Evolutionary conservation across 1,139 yeast species (phyloP).

Genomic region (Hyphopichia khmerensis): DNA sequence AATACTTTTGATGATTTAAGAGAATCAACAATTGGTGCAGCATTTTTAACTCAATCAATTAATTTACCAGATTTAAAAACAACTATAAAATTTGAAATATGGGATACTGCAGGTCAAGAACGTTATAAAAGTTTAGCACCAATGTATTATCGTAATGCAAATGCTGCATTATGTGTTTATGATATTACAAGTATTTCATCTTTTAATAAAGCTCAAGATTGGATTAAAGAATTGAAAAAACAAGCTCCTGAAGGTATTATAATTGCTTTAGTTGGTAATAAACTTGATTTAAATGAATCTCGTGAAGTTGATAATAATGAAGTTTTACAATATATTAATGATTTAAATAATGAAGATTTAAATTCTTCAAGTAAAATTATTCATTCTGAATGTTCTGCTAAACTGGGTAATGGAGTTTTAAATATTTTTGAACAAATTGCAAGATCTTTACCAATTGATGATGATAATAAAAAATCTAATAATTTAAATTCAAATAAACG

Average conservation of each 20-base stretch:
- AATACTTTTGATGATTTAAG: conserved; percentile 92
- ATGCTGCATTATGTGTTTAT: conserved; percentile 37
- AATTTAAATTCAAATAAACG: conserved; percentile 22
- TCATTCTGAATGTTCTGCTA: conserved; percentile 47
- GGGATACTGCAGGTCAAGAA: conserved; percentile 56
- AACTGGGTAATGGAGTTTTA: conserved; percentile 46
- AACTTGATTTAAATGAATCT: conserved; percentile 61
- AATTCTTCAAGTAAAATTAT: conserved; percentile 16
- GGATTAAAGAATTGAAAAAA: conserved; percentile 93
- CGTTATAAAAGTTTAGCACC: conserved; percentile 48
- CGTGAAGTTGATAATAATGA: conserved; percentile 47
- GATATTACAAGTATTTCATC: conserved; percentile 52
- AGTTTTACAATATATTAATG: conserved; percentile 34
- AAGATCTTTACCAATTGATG: conserved; percentile 45
- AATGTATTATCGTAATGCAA: conserved; percentile 49
- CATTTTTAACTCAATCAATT: conserved; percentile 88
- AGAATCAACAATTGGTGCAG: conserved; percentile 97
- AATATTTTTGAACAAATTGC: conserved; percentile 44
- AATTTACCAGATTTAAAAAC: conserved; percentile 37
- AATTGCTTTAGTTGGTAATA: conserved; percentile 88
- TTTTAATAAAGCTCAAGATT: conserved; percentile 83
- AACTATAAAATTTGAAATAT: conserved; percentile 45
- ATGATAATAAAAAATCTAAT: conserved; percentile 17
- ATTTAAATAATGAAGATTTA: conserved; percentile 24
- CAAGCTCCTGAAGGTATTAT: conserved; percentile 85